These are phyloP conservation scores for Picochlorum sp. DNA, from an alignment of 139 green algal genomes.

Conservation along the genomic window DNA sequence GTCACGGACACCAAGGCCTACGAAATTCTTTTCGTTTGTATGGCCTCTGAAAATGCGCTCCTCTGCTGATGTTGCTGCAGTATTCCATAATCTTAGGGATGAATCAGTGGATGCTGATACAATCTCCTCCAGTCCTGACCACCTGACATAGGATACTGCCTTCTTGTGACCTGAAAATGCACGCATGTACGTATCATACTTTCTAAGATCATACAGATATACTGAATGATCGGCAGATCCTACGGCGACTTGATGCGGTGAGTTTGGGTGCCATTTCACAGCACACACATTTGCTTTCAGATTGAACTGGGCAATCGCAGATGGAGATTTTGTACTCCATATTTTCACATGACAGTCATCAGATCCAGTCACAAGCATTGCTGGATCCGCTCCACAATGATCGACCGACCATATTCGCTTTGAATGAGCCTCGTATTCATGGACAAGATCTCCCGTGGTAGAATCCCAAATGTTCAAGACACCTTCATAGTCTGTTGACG, in stretches of 20 bases:
- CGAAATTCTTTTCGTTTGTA: conserved; percentile 91
- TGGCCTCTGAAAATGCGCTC: conserved; percentile 64
- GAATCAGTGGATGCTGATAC: conserved; percentile 84
- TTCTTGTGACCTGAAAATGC: conserved; percentile 52
- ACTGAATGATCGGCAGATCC: conserved; percentile 70
- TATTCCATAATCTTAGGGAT: conserved; percentile 62
- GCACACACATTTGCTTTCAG: conserved; percentile 80
- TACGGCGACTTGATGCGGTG: conserved; percentile 64
- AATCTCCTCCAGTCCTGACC: conserved; percentile 48
- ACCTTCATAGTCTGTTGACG: conserved; percentile 71
- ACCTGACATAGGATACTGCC: conserved; percentile 90
- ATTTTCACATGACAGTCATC: conserved; percentile 90
- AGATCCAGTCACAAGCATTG: conserved; percentile 62
- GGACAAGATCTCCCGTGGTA: conserved; percentile 34
- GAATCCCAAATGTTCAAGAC: conserved; percentile 66
- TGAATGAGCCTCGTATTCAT: conserved; percentile 65
- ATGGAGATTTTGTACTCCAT: conserved; percentile 38
- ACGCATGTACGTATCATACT: conserved; percentile 21
- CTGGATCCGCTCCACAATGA: conserved; percentile 45
- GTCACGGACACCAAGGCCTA: conserved; percentile 67
- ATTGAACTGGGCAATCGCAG: conserved; percentile 32
- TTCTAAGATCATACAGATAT: conserved; percentile 72
- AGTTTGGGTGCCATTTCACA: conserved; percentile 65
- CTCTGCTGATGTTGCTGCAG: background rate
- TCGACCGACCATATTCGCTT: conserved; percentile 84